Evolutionary conservation across 2,329 filamentous ascomycete genomes (phyloP).

Genomic region (Aspergillus sp.): DNA sequence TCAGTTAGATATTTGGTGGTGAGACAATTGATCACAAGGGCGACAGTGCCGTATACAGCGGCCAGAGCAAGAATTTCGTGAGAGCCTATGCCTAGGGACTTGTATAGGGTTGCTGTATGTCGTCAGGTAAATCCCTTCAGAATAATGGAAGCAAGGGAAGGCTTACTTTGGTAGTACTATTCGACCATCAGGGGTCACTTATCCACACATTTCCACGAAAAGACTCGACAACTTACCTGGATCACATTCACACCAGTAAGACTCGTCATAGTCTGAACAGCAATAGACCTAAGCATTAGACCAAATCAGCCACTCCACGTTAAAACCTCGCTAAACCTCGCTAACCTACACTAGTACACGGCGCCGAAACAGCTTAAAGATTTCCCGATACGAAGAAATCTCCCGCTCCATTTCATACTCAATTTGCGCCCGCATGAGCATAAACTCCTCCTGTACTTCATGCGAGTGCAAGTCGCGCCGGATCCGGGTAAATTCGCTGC

Average conservation of each 20-base stretch:
- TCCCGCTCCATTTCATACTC: slow-evolving; percentile 52
- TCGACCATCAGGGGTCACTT: neutral
- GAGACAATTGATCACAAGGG: slow-evolving; percentile 44
- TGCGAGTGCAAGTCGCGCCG: slow-evolving; percentile 39
- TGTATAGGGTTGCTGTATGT: slow-evolving; percentile 44
- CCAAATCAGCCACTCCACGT: neutral
- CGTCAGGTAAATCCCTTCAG: slow-evolving; percentile 25
- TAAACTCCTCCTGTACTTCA: slow-evolving; percentile 45
- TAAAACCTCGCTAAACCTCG: neutral
- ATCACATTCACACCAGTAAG: slow-evolving; percentile 53
- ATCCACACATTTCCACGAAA: neutral
- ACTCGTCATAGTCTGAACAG: slow-evolving; percentile 51
- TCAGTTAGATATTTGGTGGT: slow-evolving; percentile 48
- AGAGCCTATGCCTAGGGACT: slow-evolving; percentile 45
- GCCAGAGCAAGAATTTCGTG: slow-evolving; percentile 47
- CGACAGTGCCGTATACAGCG: slow-evolving; percentile 47
- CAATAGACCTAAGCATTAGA: slow-evolving; percentile 36
- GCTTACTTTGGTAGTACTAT: slow-evolving; percentile 27
- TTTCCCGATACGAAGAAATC: slow-evolving; percentile 45
- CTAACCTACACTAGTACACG: slow-evolving; percentile 41
- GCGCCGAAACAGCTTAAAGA: slow-evolving; percentile 46
- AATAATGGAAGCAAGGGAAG: neutral
- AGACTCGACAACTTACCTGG: slow-evolving; percentile 26
- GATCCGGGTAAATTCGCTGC: slow-evolving; percentile 42
- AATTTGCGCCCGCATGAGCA: slow-evolving; percentile 47